Evolutionary conservation across 23 red algal species (phyloP), one percentile per base, ranked within the genome.

Genomic region (Pyropia yezoensis): DNA sequence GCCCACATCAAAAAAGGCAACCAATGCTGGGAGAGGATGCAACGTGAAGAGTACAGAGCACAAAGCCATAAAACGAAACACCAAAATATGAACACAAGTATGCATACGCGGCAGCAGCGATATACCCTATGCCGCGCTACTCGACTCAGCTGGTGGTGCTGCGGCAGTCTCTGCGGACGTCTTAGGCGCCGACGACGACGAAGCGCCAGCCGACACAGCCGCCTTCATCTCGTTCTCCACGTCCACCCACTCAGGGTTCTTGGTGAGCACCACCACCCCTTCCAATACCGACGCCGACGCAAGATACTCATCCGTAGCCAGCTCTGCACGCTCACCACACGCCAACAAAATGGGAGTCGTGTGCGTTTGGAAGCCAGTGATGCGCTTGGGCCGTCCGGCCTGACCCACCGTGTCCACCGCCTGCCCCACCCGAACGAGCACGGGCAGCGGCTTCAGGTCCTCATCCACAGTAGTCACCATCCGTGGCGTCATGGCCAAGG

Each of bases 341-440:
- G 77, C 78, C 65, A 98, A 73, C 52, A 98, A 28, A 15, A 98
- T 86, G 2, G 94, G 94, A 28, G 94, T 89, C 21, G 94, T 77
- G 60, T 98, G 94, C 52, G 94, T 98, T 55, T 90, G 85, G 27
- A 91, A 91, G 32, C 94, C 94, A 3, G 94, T 98, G 69, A 98
- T 98, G 2, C 71, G 75, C 73, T 87, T 85, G 25, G 94, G 85
- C 27, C 82, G 81, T 24, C 94, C 94, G 21, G 86, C 94, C 73
- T 87, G 85, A 1, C 94, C 94, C 12, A 98, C 94, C 7, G 85
- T 98, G 76, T 98, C 94, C 19, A 98, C 94, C 8, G 94, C 94
- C 50, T 90, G 78, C 17, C 94, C 94, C 12, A 98, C 94, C 3
- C 94, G 68, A n/a, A 98, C 87, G n/a, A 62, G 69, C 15, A 84